A percentile compares a stretch with the other conserved stretches of the same genome.
These are phyloP conservation scores for Sanghuangporus sanghuang DNA, from an alignment of 1,284 basidiomycete genomes.

Conservation along the genomic window DNA sequence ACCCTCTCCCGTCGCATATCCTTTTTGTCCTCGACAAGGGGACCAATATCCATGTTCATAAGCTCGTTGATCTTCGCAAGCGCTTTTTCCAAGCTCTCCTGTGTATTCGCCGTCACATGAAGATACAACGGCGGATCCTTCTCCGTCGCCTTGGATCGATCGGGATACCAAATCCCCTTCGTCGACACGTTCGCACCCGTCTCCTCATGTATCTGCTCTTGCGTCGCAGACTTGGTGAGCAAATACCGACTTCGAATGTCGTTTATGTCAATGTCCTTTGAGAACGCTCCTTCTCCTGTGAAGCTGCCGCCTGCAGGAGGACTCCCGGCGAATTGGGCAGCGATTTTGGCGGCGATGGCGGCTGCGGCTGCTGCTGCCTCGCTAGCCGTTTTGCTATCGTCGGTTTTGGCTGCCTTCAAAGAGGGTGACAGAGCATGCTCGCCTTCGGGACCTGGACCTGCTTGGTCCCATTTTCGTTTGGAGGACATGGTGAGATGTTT, in stretches of 20 bases:
- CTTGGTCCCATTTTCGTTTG: slow-evolving; percentile 74
- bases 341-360: slow-evolving; percentile 89
- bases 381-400: slow-evolving; percentile 61
- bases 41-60: slow-evolving; percentile 80
- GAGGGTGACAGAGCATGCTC: slow-evolving; percentile 35
- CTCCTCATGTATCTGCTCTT: slow-evolving; percentile 85
- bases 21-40: slow-evolving; percentile 83
- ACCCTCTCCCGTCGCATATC: slow-evolving; percentile 60
- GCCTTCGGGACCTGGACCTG: slow-evolving; percentile 29
- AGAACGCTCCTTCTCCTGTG: slow-evolving; percentile 80
- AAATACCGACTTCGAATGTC: slow-evolving; percentile 95
- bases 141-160: slow-evolving; percentile 82
- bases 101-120: slow-evolving; percentile 83
- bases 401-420: slow-evolving; percentile 42
- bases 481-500: slow-evolving; percentile 38
- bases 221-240: slow-evolving; percentile 91
- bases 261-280: slow-evolving; percentile 95
- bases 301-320: slow-evolving; percentile 26
- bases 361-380: slow-evolving; percentile 79
- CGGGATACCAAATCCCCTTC: slow-evolving; percentile 93
- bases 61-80: slow-evolving; percentile 84
- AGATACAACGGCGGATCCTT: slow-evolving; percentile 93
- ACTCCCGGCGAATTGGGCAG: slow-evolving; percentile 69
- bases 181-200: slow-evolving; percentile 89
- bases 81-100: slow-evolving; percentile 77